Evolutionary conservation across 1,284 basidiomycete species (phyloP), one percentile per base, ranked within the genome.

Genomic region (Ustanciosporium gigantosporum): DNA sequence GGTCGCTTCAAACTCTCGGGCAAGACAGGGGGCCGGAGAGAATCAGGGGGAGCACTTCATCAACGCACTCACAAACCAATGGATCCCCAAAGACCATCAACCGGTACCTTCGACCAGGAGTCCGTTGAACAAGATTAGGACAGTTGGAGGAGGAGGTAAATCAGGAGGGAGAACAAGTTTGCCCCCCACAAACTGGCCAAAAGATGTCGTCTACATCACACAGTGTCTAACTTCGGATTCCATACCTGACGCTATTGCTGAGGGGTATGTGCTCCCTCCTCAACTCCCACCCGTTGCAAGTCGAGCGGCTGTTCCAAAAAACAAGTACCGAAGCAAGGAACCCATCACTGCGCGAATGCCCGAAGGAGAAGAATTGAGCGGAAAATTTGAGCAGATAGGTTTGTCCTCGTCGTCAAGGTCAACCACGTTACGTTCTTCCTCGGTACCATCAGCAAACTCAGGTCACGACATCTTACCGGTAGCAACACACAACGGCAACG

Each of bases 401-500:
- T 9, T n/a, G 27, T 29, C 27, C n/a, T 9, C n/a, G 27, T 29
- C 27, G 27, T n/a, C n/a, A n/a, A n/a, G n/a, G n/a, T n/a, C n/a
- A n/a, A n/a, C n/a, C n/a, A n/a, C n/a, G n/a, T n/a, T n/a, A n/a
- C n/a, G n/a, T n/a, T n/a, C n/a, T n/a, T n/a, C n/a, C n/a, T n/a
- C n/a, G n/a, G n/a, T n/a, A n/a, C n/a, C n/a, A n/a, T n/a, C n/a
- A n/a, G n/a, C n/a, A n/a, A n/a, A n/a, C n/a, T n/a, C n/a, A n/a
- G n/a, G n/a, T n/a, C n/a, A n/a, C n/a, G n/a, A n/a, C n/a, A n/a
- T n/a, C n/a, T 34, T 56, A 2, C 48, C 59, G 2, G 23, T n/a
- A 36, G 59, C 59, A 5, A 57, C 59, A 3, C 52, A 62, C 37
- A 46, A 45, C 25, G 37, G 45, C n/a, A n/a, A n/a, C n/a, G 8